Evolutionary conservation across 257 asterid genomes (phyloP).

Genomic region (Solanum habrochaites): DNA sequence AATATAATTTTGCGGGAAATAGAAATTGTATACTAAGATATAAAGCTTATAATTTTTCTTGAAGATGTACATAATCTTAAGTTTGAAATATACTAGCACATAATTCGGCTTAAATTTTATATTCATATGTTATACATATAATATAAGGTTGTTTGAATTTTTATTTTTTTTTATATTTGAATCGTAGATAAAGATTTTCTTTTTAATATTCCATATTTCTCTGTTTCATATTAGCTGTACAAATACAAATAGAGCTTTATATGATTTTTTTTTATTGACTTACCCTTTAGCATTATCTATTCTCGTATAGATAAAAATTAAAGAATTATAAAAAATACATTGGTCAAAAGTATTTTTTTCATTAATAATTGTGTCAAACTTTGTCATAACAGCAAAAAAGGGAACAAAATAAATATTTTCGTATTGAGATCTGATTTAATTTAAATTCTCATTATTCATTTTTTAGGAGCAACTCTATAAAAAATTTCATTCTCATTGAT

Average conservation of each 20-base stretch:
- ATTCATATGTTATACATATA: no score
- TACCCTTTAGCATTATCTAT: not conserved
- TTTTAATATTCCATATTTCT: no score
- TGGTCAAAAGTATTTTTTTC: not conserved
- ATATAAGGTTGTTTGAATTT: not conserved
- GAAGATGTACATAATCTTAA: no score
- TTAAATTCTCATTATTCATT: not conserved
- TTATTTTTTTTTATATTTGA: no score
- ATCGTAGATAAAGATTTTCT: not conserved
- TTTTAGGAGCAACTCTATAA: not conserved
- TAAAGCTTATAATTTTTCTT: not conserved
- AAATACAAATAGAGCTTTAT: not conserved
- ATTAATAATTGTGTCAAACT: not conserved
- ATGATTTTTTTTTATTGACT: not conserved
- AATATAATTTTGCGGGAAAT: not conserved
- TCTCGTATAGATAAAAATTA: no score
- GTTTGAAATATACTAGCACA: not conserved
- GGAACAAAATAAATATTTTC: fast-evolving
- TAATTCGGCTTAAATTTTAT: no score
- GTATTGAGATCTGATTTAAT: not conserved
- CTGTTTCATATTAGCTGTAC: not conserved
- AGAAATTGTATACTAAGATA: no score
- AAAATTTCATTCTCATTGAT: no score
- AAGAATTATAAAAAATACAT: no score
- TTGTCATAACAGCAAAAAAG: no score